Evolutionary conservation across 306 rosid species (phyloP).

Genomic region (Medicago ruthenica): DNA sequence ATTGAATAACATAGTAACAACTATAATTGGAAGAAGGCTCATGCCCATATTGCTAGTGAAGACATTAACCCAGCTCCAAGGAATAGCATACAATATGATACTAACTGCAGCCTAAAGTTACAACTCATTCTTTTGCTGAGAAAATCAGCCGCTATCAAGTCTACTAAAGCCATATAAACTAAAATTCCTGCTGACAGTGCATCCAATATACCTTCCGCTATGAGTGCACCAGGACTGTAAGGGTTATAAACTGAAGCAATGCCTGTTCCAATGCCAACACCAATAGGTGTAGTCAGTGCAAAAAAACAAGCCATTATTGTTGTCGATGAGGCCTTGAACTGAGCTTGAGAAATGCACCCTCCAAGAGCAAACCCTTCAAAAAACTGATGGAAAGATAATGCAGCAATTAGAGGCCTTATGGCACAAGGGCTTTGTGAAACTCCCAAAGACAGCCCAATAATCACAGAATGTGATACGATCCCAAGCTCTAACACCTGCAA

Average conservation of each 20-base stretch:
- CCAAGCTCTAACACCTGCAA: slow-evolving; percentile 93
- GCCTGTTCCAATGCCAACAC: slow-evolving; percentile 71
- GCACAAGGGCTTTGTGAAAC: slow-evolving; percentile 93
- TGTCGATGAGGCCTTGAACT: slow-evolving; percentile 66
- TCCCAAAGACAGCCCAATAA: slow-evolving; percentile 86
- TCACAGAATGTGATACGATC: slow-evolving; percentile 93
- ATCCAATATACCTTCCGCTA: slow-evolving; percentile 80
- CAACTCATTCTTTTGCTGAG: slow-evolving; percentile 96
- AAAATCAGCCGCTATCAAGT: slow-evolving; percentile 92
- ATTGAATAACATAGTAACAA: neutral
- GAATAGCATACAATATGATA: slow-evolving; percentile 81
- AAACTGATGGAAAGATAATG: slow-evolving; percentile 91
- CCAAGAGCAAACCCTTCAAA: slow-evolving; percentile 99
- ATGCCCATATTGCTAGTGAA: slow-evolving; percentile 88
- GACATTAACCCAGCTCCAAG: slow-evolving; percentile 98
- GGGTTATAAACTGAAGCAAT: slow-evolving; percentile 75
- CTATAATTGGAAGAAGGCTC: slow-evolving; percentile 21
- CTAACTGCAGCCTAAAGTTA: slow-evolving; percentile 83
- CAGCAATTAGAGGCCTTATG: slow-evolving; percentile 85
- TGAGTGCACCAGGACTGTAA: slow-evolving; percentile 70
- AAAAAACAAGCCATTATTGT: slow-evolving; percentile 86
- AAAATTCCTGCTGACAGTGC: slow-evolving; percentile 83
- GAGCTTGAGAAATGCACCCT: slow-evolving; percentile 96
- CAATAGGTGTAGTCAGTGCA: slow-evolving; percentile 78
- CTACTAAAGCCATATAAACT: slow-evolving; percentile 95